Evolutionary conservation across 768 basidiomycete species (phyloP), one percentile per base, ranked within the genome.

Genomic region (Kwoniella pini): DNA sequence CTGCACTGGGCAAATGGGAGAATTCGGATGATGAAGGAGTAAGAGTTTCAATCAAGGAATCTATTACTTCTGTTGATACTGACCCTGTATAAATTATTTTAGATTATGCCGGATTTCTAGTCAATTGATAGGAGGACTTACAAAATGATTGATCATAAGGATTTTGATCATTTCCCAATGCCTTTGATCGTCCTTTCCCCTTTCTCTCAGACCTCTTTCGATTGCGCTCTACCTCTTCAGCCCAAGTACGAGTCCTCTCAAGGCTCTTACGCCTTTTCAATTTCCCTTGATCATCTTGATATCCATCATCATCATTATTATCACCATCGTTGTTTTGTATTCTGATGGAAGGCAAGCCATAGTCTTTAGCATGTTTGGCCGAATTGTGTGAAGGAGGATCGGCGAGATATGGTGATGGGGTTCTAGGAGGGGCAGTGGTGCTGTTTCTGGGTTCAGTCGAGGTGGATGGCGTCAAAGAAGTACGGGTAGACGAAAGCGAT

Each of bases 171-270:
- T 4, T 15, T 0, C 21, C 22, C 24, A 12, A n/a, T 22, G 40
- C 22, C 24, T 45, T 31, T 26, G 26, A 21, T 26, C 38, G 24
- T 12, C 17, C 45, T 57, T 48, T 46, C 3, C 36, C 24, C 13
- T 50, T 57, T 19, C 42, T 53, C 40, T 63, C 50, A 12, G 54
- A 12, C 50, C 33, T 7, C 6, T 46, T 48, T 6, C 33, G 26
- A 31, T 56, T 54, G 24, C 50, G 11, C 36, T 62, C 63, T 9
- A 65, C 61, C 44, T 68, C 70, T 38, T 63, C 60, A 4, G 70
- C 67, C 70, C 70, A 71, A 15, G 22, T 62, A 22, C 60, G 28
- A 4, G 70, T 69, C 42, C 70, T 26, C 33, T 66, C 67, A 2
- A 54, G n/a, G 39, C 65, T 71, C 15, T 42, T 64, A 50, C 24